These are phyloP conservation scores for Hypoxylon sp. DNA, from an alignment of 2,329 filamentous ascomycete species.

Conservation along the genomic window DNA sequence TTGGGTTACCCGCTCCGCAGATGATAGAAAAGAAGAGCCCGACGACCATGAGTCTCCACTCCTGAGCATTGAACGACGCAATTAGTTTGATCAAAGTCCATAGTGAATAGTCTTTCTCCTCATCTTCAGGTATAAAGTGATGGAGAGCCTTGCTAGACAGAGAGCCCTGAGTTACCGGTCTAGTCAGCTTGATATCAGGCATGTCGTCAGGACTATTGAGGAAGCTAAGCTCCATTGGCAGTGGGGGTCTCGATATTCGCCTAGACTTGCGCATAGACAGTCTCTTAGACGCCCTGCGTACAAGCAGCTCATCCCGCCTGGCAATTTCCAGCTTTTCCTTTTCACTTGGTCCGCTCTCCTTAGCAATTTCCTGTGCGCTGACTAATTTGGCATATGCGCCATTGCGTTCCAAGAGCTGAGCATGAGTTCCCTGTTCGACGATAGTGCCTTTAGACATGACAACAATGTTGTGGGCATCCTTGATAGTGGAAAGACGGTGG, in stretches of 20 bases:
- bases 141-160: conserved; percentile 80
- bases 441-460: conserved; percentile 91
- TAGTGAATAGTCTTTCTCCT: conserved; percentile 72
- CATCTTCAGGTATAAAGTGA: conserved; percentile 64
- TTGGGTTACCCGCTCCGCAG: conserved; percentile 85
- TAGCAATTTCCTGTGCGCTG: conserved; percentile 85
- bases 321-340: conserved; percentile 68
- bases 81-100: conserved; percentile 86
- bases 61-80: conserved; percentile 81
- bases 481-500: conserved; percentile 94
- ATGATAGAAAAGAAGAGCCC: conserved; percentile 82
- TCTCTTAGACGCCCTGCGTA: conserved; percentile 62
- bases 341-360: conserved; percentile 67
- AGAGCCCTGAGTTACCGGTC: conserved; percentile 69
- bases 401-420: conserved; percentile 77
- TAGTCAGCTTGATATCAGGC: conserved; percentile 70
- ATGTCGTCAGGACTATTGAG: conserved; percentile 72
- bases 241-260: conserved; percentile 1
- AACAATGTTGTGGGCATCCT: conserved; percentile 94
- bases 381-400: conserved; percentile 89
- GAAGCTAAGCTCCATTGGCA: conserved; percentile 55
- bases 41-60: conserved; percentile 79
- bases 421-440: conserved; percentile 91
- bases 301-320: conserved; percentile 65
- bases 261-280: conserved; percentile 9